A percentile compares a stretch with the other conserved stretches of the same genome.
These are phyloP conservation scores for Lavandula angustifolia DNA, from an alignment of 257 asterid species.

Conservation along the genomic window DNA sequence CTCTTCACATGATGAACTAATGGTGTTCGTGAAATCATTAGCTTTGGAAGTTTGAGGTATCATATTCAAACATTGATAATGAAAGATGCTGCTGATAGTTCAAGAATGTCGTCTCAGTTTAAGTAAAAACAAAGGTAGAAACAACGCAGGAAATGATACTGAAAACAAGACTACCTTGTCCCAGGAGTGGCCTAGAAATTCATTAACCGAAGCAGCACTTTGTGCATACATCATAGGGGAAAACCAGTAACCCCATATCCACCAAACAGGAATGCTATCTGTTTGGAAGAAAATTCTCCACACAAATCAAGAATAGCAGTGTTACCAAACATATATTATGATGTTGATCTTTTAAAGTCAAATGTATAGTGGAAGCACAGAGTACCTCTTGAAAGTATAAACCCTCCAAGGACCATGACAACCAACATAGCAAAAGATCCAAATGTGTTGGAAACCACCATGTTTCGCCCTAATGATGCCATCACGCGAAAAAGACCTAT, in stretches of 20 bases:
- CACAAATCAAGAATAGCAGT: slow-evolving; percentile 18
- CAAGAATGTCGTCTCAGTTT: background rate
- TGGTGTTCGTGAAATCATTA: background rate
- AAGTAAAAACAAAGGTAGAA: background rate
- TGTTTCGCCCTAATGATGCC: slow-evolving; percentile 79
- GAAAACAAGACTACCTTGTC: slow-evolving; percentile 43
- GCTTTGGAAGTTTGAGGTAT: slow-evolving; percentile 6
- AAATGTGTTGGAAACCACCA: slow-evolving; percentile 87
- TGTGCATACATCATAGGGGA: slow-evolving; percentile 96
- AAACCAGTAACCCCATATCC: slow-evolving; percentile 98
- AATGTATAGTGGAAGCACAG: slow-evolving; percentile 5
- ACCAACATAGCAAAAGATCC: slow-evolving; percentile 86
- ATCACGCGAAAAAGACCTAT: slow-evolving; percentile 81
- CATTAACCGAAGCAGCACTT: slow-evolving; percentile 84
- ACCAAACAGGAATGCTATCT: slow-evolving; percentile 86
- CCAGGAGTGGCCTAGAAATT: slow-evolving; percentile 86
- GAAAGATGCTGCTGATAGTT: background rate
- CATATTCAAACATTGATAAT: background rate
- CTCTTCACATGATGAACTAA: background rate
- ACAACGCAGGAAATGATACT: slow-evolving; percentile 12
- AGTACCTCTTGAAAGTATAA: slow-evolving; percentile 79
- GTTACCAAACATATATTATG: background rate
- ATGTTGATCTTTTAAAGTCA: background rate
- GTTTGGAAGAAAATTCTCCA: slow-evolving; percentile 30
- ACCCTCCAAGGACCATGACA: slow-evolving; percentile 89